These are phyloP conservation scores for Apiospora marii DNA, from an alignment of 2,329 filamentous ascomycete species.

Conservation along the genomic window DNA sequence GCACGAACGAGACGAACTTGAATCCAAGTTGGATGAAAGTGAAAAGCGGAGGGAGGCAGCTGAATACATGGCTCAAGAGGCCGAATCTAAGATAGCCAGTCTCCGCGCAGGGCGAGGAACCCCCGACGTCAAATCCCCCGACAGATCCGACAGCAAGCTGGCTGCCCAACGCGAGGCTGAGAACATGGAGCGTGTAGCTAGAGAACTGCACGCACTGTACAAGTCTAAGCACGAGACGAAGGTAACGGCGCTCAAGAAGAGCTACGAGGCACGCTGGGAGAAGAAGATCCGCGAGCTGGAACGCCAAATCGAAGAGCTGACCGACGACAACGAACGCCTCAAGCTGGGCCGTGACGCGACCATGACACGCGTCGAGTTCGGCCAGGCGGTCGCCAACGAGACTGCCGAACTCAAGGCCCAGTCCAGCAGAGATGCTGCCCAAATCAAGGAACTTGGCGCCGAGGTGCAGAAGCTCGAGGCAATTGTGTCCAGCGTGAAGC, in stretches of 20 bases:
- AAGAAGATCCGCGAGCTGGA: constrained; percentile 86
- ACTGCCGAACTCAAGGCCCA: constrained; percentile 55
- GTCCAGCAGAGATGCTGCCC: constrained; percentile 71
- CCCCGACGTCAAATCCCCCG: constrained; percentile 49
- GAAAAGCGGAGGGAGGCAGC: constrained; percentile 78
- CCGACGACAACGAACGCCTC: constrained; percentile 78
- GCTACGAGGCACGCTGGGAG: constrained; percentile 87
- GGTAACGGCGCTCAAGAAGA: constrained; percentile 86
- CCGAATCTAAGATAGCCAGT: constrained; percentile 77
- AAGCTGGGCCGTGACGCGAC: constrained; percentile 71
- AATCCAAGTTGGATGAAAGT: constrained; percentile 77
- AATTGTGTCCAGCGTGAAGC: constrained; percentile 73
- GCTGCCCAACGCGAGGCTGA: constrained; percentile 72
- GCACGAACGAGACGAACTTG: constrained; percentile 81
- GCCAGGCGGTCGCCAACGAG: constrained; percentile 54
- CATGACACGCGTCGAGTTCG: constrained; percentile 65
- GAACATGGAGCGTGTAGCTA: constrained; percentile 88
- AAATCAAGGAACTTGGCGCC: constrained; percentile 74
- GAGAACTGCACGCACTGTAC: constrained; percentile 91
- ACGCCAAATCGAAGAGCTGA: constrained; percentile 71
- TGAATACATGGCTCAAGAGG: constrained; percentile 78
- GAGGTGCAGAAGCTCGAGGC: constrained; percentile 78
- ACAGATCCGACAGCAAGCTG: constrained; percentile 49
- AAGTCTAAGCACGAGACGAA: constrained; percentile 98
- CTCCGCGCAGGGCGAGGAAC: constrained; percentile 70